Percentiles rank a stretch among this genome's conserved stretches.
Evolutionary conservation across 1,284 basidiomycete genomes (phyloP).

Genomic region (Tremellales sp.): DNA sequence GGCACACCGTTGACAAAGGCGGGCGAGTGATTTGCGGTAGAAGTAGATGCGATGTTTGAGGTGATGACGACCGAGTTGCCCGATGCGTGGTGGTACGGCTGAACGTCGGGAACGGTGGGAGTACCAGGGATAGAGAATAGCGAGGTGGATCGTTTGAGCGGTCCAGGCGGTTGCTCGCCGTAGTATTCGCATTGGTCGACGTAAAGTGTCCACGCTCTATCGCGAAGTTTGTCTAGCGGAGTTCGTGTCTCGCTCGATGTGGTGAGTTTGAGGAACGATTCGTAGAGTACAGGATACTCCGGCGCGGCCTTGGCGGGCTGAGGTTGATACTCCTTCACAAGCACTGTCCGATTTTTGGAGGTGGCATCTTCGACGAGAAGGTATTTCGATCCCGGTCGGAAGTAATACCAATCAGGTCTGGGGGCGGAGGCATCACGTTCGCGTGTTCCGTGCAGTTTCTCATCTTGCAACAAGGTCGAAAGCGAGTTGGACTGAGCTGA

Average conservation of each 20-base stretch:
- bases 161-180: conserved; percentile 34
- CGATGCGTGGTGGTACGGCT: conserved; percentile 70
- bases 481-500: conserved; percentile 37
- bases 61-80: conserved; percentile 93
- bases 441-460: conserved; percentile 76
- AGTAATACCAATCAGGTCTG: conserved; percentile 85
- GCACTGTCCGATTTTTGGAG: conserved; percentile 60
- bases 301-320: conserved; percentile 41
- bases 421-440: conserved; percentile 88
- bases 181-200: conserved; percentile 35
- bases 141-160: conserved; percentile 31
- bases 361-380: conserved; percentile 87
- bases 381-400: conserved; percentile 71
- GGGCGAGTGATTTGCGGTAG: conserved; percentile 48
- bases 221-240: conserved; percentile 33
- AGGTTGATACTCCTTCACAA: conserved; percentile 54
- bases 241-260: conserved; percentile 22
- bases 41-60: conserved; percentile 82
- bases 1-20: conserved; percentile 21
- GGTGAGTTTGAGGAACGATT: conserved; percentile 43
- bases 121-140: conserved; percentile 24
- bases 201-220: conserved; percentile 37
- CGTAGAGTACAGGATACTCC: conserved; percentile 55
- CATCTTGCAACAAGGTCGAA: conserved; percentile 70
- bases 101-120: conserved; percentile 25